A percentile compares a stretch with the other conserved stretches of the same genome.
Conservation (phyloP, 2,329 filamentous ascomycete genomes). For the Fusarium pseudoanthophilum region DNA sequence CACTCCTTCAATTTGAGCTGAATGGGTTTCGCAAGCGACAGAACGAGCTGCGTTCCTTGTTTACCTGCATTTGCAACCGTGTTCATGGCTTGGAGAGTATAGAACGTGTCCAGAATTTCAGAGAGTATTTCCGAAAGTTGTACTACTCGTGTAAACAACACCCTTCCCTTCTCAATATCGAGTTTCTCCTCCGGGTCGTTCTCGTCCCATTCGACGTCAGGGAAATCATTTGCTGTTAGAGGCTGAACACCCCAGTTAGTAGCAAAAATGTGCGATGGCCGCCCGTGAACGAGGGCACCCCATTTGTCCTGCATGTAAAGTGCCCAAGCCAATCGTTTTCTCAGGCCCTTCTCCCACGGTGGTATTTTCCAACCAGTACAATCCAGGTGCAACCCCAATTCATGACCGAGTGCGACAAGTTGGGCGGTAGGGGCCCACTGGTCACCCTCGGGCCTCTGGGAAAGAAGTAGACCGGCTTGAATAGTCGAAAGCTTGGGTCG, state of each 20-base stretch:
- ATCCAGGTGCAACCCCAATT: constrained; percentile 89
- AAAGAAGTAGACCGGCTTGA: constrained; percentile 78
- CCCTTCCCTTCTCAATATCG: constrained; percentile 74
- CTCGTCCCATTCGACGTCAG: constrained; percentile 75
- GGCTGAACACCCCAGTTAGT: constrained; percentile 80
- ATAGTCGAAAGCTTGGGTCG: constrained; percentile 84
- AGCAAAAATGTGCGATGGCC: constrained; percentile 78
- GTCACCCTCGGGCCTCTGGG: constrained; percentile 79
- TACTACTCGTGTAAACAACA: constrained; percentile 80
- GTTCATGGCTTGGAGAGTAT: constrained; percentile 80
- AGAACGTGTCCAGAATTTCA: constrained; percentile 85
- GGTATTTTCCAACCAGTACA: constrained; percentile 89
- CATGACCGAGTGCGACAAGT: constrained; percentile 85
- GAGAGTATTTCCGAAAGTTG: constrained; percentile 78
- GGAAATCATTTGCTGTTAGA: constrained; percentile 75
- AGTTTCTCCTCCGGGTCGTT: constrained; percentile 69
- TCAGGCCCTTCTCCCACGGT: constrained; percentile 84
- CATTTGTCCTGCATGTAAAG: constrained; percentile 95
- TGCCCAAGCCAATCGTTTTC: constrained; percentile 89
- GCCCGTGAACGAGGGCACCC: constrained; percentile 85
- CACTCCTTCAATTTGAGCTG: constrained; percentile 86
- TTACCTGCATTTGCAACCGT: constrained; percentile 72
- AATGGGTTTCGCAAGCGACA: constrained; percentile 82
- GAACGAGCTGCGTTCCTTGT: constrained; percentile 77
- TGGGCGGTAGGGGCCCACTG: constrained; percentile 89